Percentiles rank a stretch among this genome's conserved stretches.
Evolutionary conservation across 2,329 filamentous ascomycete species (phyloP).

Genomic region (Stagonosporopsis cucurbitacearum): DNA sequence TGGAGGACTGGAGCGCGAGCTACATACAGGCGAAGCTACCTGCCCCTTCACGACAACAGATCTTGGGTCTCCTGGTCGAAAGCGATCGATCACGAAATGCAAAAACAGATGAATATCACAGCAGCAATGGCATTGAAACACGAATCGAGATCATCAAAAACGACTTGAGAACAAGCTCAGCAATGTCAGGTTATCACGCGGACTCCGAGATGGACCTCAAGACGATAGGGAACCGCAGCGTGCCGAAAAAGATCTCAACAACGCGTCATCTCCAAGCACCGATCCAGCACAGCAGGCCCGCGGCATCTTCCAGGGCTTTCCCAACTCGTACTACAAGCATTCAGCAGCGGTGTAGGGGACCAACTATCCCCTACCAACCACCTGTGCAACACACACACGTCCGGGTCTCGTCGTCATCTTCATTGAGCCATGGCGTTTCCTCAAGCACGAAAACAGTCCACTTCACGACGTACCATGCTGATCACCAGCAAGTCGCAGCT

Average conservation of each 20-base stretch:
- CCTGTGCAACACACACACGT: background rate
- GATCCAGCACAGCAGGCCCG: background rate
- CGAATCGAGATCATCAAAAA: background rate
- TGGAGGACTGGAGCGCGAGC: constrained; percentile 35
- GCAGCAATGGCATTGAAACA: background rate
- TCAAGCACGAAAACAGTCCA: background rate
- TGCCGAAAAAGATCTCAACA: background rate
- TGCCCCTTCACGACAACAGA: background rate
- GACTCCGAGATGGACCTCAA: constrained; percentile 2
- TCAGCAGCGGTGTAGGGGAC: background rate
- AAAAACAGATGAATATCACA: background rate
- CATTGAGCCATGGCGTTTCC: background rate
- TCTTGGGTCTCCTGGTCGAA: background rate
- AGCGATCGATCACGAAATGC: background rate
- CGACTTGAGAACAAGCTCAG: constrained; percentile 1
- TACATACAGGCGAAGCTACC: constrained; percentile 18
- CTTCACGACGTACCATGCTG: background rate
- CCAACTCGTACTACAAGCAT: background rate
- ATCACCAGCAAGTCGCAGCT: background rate
- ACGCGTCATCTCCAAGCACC: background rate
- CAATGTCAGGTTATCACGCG: constrained; percentile 7
- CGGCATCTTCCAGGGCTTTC: background rate
- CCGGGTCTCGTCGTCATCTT: background rate
- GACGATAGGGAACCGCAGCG: background rate
- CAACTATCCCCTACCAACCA: background rate